Base-by-base conservation (phyloP, 164 flowering plant genomes). In the Taxillus chinensis region DNA sequence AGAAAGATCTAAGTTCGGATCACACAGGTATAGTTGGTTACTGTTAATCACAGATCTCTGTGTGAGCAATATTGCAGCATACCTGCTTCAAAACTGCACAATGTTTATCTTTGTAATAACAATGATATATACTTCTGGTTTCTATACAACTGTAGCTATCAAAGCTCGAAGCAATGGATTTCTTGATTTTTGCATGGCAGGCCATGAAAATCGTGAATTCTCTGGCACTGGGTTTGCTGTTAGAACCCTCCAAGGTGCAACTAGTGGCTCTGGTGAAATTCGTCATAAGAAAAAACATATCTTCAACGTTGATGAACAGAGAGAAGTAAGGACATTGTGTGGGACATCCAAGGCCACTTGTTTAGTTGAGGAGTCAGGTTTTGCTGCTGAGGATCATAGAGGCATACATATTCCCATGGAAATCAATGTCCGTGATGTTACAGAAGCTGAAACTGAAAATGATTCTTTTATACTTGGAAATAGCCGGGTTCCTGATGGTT, bases 351-450 rank as follows among this genome's bases (percentile, higher is more conserved):
- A 17, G 39, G 68, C 62, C 42, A 52, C 57, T 43, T 46, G 60
- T 38, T 9, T 10, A 43, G 68, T 41, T 67, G 64, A 64, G 56
- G 69, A 64, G 67, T 67, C 73, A 41, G 55, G 39, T 61, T 62
- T 49, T 64, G 60, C 67, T 67, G 64, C 38, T 64, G 55, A 16
- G 55, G 59, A 41, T 57, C 67, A 42, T 48, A 45, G 55, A 52
- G 59, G 41, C n/a, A 41, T 38, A 59, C 59, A 45, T 60, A 43
- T 62, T 67, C 58, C 70, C 13, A 12, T 65, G 57, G 77, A 60
- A 63, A 50, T 64, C 42, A 71, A 74, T 60, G 71, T 67, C 15
- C 62, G 49, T 55, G 71, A 75, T 62, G 3, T 55, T 65, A 56
- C 15, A 43, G 7, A 2, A 14, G 56, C 71, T 17, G 57, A 17